Evolutionary conservation across 176 grass and related monocot genomes (phyloP).

Genomic region (Pontederia crassipes): DNA sequence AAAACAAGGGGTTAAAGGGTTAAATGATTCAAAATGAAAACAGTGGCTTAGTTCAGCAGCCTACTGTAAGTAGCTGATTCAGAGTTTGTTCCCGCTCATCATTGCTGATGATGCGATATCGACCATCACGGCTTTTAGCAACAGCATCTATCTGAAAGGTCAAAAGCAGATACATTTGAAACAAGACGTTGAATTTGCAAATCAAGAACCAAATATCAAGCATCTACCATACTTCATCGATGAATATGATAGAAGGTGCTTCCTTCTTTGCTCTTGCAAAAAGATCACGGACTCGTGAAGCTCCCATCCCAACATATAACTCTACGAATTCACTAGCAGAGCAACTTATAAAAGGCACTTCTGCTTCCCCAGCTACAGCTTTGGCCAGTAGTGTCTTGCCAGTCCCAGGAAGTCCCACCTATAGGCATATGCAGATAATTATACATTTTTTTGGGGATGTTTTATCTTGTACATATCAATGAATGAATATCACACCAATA

Average conservation of each 20-base stretch:
- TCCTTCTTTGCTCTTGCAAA: slow-evolving; percentile 96
- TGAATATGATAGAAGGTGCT: slow-evolving; percentile 92
- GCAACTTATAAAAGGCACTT: slow-evolving; percentile 99
- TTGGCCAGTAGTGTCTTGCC: slow-evolving; percentile 98
- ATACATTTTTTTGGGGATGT: not conserved
- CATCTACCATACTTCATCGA: slow-evolving; percentile 60
- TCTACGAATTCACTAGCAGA: slow-evolving; percentile 99
- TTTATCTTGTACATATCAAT: not conserved
- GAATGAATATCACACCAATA: slow-evolving; percentile 49
- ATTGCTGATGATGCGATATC: slow-evolving; percentile 88
- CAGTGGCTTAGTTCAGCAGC: not conserved
- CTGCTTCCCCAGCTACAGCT: slow-evolving; percentile 96
- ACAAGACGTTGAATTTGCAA: not conserved
- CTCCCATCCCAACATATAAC: slow-evolving; percentile 97
- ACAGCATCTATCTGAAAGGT: slow-evolving; percentile 81
- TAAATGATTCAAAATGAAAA: not conserved
- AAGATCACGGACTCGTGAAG: slow-evolving; percentile 87
- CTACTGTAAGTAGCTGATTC: slow-evolving; percentile 95
- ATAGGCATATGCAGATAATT: slow-evolving; percentile 24
- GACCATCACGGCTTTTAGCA: slow-evolving; percentile 94
- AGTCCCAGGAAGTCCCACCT: slow-evolving; percentile 96
- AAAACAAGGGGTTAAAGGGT: not conserved
- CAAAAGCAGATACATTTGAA: not conserved
- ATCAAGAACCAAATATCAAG: not conserved
- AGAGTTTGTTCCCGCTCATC: slow-evolving; percentile 96